These are phyloP conservation scores for Fraxinus excelsior DNA, from an alignment of 257 asterid genomes.

Conservation along the genomic window DNA sequence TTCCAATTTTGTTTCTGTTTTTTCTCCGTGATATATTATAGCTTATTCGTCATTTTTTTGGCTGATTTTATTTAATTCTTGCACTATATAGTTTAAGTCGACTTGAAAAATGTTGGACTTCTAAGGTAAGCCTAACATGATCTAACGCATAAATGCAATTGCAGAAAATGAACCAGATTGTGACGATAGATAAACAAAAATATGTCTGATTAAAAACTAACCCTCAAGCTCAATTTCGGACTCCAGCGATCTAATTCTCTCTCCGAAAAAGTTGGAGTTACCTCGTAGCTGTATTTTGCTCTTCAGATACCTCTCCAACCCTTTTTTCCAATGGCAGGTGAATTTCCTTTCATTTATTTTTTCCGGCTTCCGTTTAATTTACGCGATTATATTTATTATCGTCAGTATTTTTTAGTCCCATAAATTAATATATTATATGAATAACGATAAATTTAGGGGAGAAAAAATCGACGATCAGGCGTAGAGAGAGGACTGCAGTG, in stretches of 20 bases:
- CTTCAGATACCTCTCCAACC: not conserved
- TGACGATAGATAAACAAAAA: not conserved
- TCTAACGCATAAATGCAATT: not conserved
- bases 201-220: no score
- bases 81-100: no score
- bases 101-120: no score
- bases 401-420: not conserved
- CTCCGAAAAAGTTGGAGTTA: not conserved
- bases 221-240: not conserved
- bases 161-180: not conserved
- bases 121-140: no score
- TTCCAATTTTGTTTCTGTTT: no score
- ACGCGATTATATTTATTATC: not conserved
- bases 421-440: not conserved
- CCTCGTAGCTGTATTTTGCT: not conserved
- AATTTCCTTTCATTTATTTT: not conserved
- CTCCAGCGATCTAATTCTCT: not conserved
- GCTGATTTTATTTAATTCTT: no score
- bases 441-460: conserved; percentile 14
- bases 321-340: not conserved
- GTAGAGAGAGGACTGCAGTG: conserved; percentile 82
- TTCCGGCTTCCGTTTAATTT: not conserved
- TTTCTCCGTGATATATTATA: no score
- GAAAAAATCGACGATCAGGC: conserved; percentile 34
- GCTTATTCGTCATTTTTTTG: no score